Evolutionary conservation across 2,329 filamentous ascomycete species (phyloP).

Genomic region (Clonostachys chloroleuca): DNA sequence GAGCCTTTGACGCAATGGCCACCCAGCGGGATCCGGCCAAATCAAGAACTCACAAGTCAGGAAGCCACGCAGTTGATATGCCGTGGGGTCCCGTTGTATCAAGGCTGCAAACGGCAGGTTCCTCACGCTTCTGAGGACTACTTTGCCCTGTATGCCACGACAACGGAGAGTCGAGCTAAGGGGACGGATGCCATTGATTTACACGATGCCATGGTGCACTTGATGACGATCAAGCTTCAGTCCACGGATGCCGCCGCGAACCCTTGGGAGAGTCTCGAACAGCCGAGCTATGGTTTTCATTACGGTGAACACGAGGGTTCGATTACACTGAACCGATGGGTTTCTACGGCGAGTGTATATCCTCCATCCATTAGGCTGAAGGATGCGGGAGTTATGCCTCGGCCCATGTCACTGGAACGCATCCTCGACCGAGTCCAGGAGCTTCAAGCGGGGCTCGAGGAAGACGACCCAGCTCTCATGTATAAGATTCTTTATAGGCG

Average conservation of each 20-base stretch:
- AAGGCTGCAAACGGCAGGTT: constrained; percentile 47
- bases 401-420: constrained; percentile 52
- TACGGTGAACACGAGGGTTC: constrained; percentile 65
- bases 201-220: constrained; percentile 52
- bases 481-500: constrained; percentile 63
- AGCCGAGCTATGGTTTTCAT: constrained; percentile 66
- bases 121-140: constrained; percentile 51
- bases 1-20: constrained; percentile 50
- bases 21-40: constrained; percentile 40
- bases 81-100: constrained; percentile 52
- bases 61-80: constrained; percentile 54
- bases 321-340: constrained; percentile 68
- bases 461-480: constrained; percentile 52
- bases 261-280: constrained; percentile 70
- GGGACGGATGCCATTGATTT: constrained; percentile 42
- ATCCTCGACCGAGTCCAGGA: constrained; percentile 57
- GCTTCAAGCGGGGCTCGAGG: constrained; percentile 50
- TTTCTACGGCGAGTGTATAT: constrained; percentile 50
- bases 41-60: constrained; percentile 46
- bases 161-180: constrained; percentile 33
- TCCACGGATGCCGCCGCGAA: constrained; percentile 32
- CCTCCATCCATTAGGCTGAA: constrained; percentile 53
- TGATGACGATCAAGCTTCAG: constrained; percentile 50
- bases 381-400: constrained; percentile 54
- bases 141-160: constrained; percentile 50